phyloP scores from a whole-genome alignment of 1,139 yeast species.

The Scheffersomyces illinoinensis region DNA sequence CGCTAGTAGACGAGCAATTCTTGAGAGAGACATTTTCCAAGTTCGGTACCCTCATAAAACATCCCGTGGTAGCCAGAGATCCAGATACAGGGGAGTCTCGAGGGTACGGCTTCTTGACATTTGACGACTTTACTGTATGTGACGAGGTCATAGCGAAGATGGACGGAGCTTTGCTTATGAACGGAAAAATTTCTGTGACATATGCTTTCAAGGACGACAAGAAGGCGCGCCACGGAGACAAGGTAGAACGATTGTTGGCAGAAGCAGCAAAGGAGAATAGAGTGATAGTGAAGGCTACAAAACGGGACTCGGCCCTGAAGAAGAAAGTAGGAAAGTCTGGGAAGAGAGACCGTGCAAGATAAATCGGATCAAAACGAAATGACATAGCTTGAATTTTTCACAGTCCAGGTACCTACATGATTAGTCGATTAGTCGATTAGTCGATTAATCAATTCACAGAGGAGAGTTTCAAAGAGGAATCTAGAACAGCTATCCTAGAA shows the following conservation, averaged over 20 bases:
- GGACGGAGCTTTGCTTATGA: constrained; percentile 71
- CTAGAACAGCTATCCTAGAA: background rate
- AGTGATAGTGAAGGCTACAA: constrained; percentile 9
- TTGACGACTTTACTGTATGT: constrained; percentile 63
- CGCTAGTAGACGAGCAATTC: constrained; percentile 62
- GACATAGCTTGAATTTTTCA: background rate
- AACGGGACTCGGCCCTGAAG: background rate
- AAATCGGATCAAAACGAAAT: background rate
- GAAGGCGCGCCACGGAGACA: constrained; percentile 72
- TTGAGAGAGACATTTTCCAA: constrained; percentile 61
- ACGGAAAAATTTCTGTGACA: constrained; percentile 57
- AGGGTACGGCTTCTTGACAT: constrained; percentile 64
- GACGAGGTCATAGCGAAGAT: constrained; percentile 72
- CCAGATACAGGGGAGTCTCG: constrained; percentile 50
- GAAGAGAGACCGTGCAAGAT: background rate
- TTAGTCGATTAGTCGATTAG: background rate
- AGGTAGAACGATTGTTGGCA: constrained; percentile 72
- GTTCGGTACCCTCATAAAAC: constrained; percentile 63
- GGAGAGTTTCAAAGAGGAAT: background rate
- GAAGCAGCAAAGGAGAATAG: constrained; percentile 56
- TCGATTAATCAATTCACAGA: too few relatives aligned
- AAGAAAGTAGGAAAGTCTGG: constrained; percentile 3
- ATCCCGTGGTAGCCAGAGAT: constrained; percentile 58
- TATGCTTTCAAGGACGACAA: constrained; percentile 75
- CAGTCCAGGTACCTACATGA: background rate